Conservation (phyloP, 441 rosid species). For the Kokia cookei region DNA sequence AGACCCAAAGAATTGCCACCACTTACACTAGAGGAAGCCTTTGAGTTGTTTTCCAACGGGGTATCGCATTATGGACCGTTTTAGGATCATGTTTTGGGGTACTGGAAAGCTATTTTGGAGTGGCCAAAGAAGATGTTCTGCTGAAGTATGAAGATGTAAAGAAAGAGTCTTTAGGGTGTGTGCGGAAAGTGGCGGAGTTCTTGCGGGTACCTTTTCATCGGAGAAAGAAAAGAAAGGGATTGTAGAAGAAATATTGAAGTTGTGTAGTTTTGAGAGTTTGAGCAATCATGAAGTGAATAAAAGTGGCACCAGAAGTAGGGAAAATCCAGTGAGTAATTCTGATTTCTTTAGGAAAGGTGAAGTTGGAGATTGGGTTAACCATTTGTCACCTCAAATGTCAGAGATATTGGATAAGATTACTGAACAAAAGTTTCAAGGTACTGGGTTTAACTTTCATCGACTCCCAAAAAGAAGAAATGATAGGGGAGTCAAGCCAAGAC, state of each 20-base stretch:
- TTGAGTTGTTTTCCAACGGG: constrained; percentile 25
- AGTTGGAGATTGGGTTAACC: constrained; percentile 14
- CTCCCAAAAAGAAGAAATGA: no score
- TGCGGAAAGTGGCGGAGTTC: not conserved
- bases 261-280: constrained; percentile 23
- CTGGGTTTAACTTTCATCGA: no score
- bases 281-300: constrained; percentile 19
- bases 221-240: constrained; percentile 3
- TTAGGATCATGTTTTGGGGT: not conserved
- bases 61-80: constrained; percentile 22
- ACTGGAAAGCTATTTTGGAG: not conserved
- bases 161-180: constrained; percentile 11
- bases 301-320: not conserved
- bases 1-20: not conserved
- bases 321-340: not conserved
- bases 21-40: constrained; percentile 18
- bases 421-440: not conserved
- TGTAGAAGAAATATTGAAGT: not conserved
- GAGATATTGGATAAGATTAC: not conserved
- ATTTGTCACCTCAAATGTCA: not conserved
- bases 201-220: constrained; percentile 16
- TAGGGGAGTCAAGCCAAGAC: no score
- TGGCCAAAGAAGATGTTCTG: constrained; percentile 15
- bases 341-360: constrained; percentile 12
- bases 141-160: constrained; percentile 29